Evolutionary conservation across 2,329 filamentous ascomycete species (phyloP).

Genomic region (Nemania abortiva): DNA sequence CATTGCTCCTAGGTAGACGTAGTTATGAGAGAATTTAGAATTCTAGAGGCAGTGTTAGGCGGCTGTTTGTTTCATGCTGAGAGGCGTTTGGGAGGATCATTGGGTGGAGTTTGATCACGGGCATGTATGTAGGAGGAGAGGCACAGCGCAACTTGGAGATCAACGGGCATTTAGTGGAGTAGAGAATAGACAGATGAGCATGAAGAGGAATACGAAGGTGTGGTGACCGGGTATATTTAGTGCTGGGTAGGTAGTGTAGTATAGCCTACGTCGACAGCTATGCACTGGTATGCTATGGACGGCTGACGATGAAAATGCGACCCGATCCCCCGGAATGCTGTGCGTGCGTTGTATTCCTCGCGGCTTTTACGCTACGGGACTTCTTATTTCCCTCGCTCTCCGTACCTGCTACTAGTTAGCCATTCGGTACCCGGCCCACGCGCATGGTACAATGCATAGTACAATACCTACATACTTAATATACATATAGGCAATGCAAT

Average conservation of each 20-base stretch:
- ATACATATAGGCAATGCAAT: slow-evolving; percentile 2
- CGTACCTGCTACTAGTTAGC: slow-evolving; percentile 4
- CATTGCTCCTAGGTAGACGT: slow-evolving; percentile 7
- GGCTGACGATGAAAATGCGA: slow-evolving; percentile 10
- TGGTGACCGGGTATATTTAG: slow-evolving; percentile 1
- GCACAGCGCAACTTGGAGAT: slow-evolving; percentile 17
- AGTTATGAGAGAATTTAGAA: slow-evolving; percentile 14
- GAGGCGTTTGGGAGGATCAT: slow-evolving; percentile 26
- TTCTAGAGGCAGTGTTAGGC: slow-evolving; percentile 7
- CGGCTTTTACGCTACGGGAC: slow-evolving; percentile 21
- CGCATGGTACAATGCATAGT: slow-evolving; percentile 13
- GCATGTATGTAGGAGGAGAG: slow-evolving; percentile 8
- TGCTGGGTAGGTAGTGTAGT: not conserved
- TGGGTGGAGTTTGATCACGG: slow-evolving; percentile 24
- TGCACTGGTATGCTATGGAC: slow-evolving; percentile 2
- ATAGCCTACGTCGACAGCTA: not conserved
- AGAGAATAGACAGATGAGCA: not conserved
- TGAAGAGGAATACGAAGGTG: slow-evolving; percentile 5
- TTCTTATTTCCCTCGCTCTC: slow-evolving; percentile 33
- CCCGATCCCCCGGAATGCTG: slow-evolving; percentile 14
- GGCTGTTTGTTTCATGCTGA: slow-evolving; percentile 21
- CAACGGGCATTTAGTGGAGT: slow-evolving; percentile 10
- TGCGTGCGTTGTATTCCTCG: slow-evolving; percentile 13
- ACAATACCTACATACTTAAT: no score
- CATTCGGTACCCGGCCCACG: slow-evolving; percentile 30